phyloP scores from a whole-genome alignment of 2,329 filamentous ascomycete species.

The Penicillium sp. region DNA sequence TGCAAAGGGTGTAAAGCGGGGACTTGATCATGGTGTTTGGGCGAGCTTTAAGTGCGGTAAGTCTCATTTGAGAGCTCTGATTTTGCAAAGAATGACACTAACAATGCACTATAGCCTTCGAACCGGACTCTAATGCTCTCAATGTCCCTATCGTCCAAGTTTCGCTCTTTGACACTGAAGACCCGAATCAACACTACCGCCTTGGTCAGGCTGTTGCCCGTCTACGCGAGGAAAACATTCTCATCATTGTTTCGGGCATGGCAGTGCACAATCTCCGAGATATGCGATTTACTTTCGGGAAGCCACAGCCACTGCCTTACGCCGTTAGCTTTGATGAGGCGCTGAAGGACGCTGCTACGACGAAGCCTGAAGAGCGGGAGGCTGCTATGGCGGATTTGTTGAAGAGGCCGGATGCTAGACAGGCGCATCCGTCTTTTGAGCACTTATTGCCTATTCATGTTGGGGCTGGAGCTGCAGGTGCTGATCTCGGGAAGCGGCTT shows the following conservation, averaged over 20 bases:
- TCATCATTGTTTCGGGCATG: slow-evolving; percentile 73
- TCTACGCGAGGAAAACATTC: slow-evolving; percentile 67
- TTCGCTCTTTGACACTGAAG: slow-evolving; percentile 65
- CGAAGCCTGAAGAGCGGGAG: slow-evolving; percentile 44
- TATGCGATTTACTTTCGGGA: slow-evolving; percentile 48
- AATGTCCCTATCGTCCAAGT: slow-evolving; percentile 71
- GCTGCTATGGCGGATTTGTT: slow-evolving; percentile 49
- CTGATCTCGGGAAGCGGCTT: slow-evolving; percentile 46
- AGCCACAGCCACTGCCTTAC: slow-evolving; percentile 56
- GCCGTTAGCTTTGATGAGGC: slow-evolving; percentile 66
- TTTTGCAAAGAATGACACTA: background rate
- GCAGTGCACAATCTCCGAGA: slow-evolving; percentile 70
- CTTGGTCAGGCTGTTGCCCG: slow-evolving; percentile 66
- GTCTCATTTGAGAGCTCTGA: slow-evolving; percentile 15
- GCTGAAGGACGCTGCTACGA: slow-evolving; percentile 64
- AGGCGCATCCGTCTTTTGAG: slow-evolving; percentile 65
- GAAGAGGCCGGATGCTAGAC: slow-evolving; percentile 55
- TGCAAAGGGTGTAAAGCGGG: slow-evolving; percentile 61
- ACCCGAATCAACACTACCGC: slow-evolving; percentile 65
- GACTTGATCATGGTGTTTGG: slow-evolving; percentile 76
- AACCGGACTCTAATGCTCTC: slow-evolving; percentile 62
- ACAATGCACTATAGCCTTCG: slow-evolving; percentile 52
- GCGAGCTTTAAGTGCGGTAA: slow-evolving; percentile 61
- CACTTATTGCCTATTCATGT: slow-evolving; percentile 64
- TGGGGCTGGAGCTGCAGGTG: slow-evolving; percentile 56